Base-by-base conservation (phyloP, 2,329 filamentous ascomycete species). In the Aspergillus felis region DNA sequence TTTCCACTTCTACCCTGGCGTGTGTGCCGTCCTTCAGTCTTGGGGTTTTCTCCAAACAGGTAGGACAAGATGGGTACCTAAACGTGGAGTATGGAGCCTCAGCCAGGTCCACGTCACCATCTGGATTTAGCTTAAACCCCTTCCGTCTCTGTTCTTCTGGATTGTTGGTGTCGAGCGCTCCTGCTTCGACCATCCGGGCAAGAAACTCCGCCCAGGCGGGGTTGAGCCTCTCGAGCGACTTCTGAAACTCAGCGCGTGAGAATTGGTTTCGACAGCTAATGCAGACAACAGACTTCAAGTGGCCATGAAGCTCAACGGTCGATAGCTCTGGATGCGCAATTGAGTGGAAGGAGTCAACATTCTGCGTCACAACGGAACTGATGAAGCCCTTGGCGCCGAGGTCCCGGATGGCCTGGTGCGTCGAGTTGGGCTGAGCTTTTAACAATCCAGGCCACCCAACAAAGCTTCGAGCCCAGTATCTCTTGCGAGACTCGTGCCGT, bases 401-500 rank as follows among this genome's bases (percentile, higher is more conserved):
- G 61, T 88, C 82, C 53, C 84, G 82, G 56, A 97, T 84, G 2
- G 92, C 91, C 70, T 84, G 81, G 76, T 99, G 94, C 1, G 87
- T 87, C 3, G 79, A 77, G 69, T 97, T 97, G 12, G 93, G 92
- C 57, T 78, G 79, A n/a, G 91, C 90, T 60, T 85, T 87, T 68
- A 89, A 79, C 63, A 97, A 78, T 48, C 85, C 91, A 3, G 90
- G 87, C 92, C 92, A 97, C 41, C 94, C 94, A 22, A 99, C 78
- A 73, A 96, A 99, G 70, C 90, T 96, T 51, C 94, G 81, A 0
- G 94, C 93, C 94, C 94, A 99, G 73, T 99, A 99, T 60, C 94
- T 81, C 75, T 97, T 94, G 63, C 94, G 82, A 12, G 90, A 87
- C 72, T 92, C 90, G 75, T 97, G 93, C 62, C 80, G 89, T 50